Percentiles rank a stretch among this genome's conserved stretches.
phyloP scores from a whole-genome alignment of 73 alveolate genomes.

The Strombidium stylifer region DNA sequence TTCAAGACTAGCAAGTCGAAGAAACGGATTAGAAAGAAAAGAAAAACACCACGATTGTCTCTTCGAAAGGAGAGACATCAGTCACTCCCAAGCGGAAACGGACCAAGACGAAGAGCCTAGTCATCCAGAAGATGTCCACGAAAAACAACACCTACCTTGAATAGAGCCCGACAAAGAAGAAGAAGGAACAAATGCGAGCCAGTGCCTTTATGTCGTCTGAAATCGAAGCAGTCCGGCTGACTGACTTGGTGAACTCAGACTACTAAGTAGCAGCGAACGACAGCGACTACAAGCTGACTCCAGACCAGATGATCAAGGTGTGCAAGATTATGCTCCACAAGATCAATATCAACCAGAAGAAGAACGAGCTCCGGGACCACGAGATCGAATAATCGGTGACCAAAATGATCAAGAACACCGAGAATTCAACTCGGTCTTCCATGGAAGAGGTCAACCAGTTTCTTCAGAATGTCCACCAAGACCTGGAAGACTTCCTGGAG shows the following conservation, averaged over 20 bases:
- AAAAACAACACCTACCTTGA: too few species aligned
- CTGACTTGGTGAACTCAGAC: conserved; percentile 3
- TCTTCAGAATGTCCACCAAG: conserved; percentile 14
- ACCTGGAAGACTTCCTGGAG: conserved; percentile 14
- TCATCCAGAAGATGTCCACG: too few species aligned
- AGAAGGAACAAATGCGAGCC: too few species aligned
- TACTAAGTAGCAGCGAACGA: conserved; percentile 11
- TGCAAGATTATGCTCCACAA: background rate
- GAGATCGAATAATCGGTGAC: background rate
- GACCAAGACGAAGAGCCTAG: too few species aligned
- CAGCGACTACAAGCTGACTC: conserved; percentile 13
- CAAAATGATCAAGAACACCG: background rate
- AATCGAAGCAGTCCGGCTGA: conserved; percentile 1
- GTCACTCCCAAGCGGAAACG: too few species aligned
- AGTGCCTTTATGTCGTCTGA: background rate
- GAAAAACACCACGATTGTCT: too few species aligned
- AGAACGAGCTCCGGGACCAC: background rate
- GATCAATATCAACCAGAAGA: background rate
- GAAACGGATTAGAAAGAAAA: too few species aligned
- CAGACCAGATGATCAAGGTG: conserved; percentile 12
- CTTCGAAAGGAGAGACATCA: too few species aligned
- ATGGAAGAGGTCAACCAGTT: conserved; percentile 11
- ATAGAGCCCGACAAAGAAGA: too few species aligned
- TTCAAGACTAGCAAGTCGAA: too few species aligned
- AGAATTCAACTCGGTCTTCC: conserved; percentile 1